Conservation (phyloP, 192 early-diverging fungal species). For the Backusella circina region DNA sequence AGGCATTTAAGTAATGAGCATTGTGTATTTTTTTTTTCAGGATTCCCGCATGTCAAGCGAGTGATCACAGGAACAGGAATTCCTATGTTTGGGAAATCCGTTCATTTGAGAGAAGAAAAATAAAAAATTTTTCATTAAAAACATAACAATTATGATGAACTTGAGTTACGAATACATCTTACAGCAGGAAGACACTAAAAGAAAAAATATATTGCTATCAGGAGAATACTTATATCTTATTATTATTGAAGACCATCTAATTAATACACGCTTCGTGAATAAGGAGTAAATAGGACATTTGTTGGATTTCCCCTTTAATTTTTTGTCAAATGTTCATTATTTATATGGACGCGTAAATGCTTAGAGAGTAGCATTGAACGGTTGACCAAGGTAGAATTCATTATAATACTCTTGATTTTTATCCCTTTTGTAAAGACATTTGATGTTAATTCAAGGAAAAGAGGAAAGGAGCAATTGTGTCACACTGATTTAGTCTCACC, state of each 20-base stretch:
- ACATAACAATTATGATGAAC: background rate
- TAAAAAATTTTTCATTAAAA: background rate
- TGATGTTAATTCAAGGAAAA: background rate
- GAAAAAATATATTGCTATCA: background rate
- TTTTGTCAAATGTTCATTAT: background rate
- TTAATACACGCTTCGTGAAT: background rate
- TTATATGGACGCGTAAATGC: background rate
- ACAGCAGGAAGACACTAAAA: background rate
- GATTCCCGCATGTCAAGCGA: background rate
- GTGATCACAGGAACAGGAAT: background rate
- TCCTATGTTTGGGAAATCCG: background rate
- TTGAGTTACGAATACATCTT: background rate
- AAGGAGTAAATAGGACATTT: background rate
- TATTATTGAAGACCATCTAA: background rate
- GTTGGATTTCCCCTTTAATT: background rate
- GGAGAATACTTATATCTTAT: background rate
- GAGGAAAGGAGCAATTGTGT: background rate
- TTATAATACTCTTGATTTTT: too few species aligned
- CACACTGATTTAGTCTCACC: background rate
- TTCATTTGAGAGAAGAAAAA: background rate
- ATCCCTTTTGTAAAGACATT: background rate
- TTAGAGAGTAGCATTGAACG: background rate
- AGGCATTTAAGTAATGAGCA: background rate
- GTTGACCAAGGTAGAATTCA: too few species aligned
- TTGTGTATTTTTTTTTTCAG: background rate